Base-by-base conservation (phyloP, 768 basidiomycete species). In the Tylopilus rubrobrunneus region DNA sequence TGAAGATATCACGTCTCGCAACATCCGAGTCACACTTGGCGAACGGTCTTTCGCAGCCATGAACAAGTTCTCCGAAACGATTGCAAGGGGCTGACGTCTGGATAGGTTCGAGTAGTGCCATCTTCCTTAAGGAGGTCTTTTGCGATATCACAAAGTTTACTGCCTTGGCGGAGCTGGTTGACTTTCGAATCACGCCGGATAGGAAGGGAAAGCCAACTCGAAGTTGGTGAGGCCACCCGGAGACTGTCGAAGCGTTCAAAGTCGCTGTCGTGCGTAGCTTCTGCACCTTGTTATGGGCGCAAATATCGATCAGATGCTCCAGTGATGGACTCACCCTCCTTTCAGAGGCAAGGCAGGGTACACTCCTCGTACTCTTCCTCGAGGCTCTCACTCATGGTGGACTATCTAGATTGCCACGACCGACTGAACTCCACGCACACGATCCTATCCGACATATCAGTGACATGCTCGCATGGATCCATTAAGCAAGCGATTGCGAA, bases 401-500 rank as follows among this genome's bases (percentile, higher is more conserved):
- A 2, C 89, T 84, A 2, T 87, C 84, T 40, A 91, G 89, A 39
- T 74, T 88, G 7, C 92, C 95, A 12, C 82, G 95, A 5, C 92
- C 96, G 1, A 98, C 98, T 57, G 97, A 98, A 67, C 77, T 99
- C 4, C 96, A 98, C 64, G 97, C 97, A 0, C 96, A 99, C 62
- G 97, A 99, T 67, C 95, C 97, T 0, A 80, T 93, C 60, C 85
- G 96, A 29, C 98, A 99, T 66, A 85, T 96, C 14, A 97, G 97
- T 12, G 95, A 98, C 70, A 98, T 98, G 91, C 83, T 98, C 7
- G 96, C 95, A 0, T 98, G 96, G 96, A 85, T 98, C 1, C 96
- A 98, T 71, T n/a, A n/a, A n/a, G n/a, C 96, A 98, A 57, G 82
- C 88, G 0, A 92, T 97, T 55, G 97, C 97, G 97, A 98, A 71